Evolutionary conservation across 805 yeast genomes (phyloP).

Genomic region (Diddensiella santjacobensis): DNA sequence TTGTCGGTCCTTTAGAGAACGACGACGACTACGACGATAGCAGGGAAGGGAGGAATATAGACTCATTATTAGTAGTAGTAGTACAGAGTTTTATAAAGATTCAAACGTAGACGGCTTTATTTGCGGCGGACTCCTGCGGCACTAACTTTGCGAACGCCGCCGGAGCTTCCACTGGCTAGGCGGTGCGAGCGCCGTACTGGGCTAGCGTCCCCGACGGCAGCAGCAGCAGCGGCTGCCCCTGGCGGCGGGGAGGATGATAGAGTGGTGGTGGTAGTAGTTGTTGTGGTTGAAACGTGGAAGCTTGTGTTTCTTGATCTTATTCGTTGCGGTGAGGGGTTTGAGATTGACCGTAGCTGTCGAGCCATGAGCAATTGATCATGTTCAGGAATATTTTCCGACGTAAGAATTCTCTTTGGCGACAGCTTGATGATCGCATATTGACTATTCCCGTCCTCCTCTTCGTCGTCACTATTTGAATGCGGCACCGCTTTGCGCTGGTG

Average conservation of each 20-base stretch:
- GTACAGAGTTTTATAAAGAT: too few relatives aligned
- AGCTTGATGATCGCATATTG: neutral
- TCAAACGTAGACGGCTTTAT: too few relatives aligned
- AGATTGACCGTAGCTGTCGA: conserved; percentile 30
- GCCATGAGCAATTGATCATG: conserved; percentile 26
- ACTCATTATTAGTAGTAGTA: too few relatives aligned
- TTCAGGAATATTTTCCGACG: conserved; percentile 21
- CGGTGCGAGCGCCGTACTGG: conserved; percentile 25
- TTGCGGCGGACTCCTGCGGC: neutral
- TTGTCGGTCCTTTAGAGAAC: too few relatives aligned
- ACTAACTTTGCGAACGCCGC: conserved; percentile 20
- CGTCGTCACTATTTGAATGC: conserved; percentile 8
- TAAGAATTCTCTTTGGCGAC: conserved; percentile 21
- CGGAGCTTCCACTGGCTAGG: conserved; percentile 9
- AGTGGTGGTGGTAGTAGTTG: conserved; percentile 24
- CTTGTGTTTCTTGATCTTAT: conserved; percentile 8
- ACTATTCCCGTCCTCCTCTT: conserved; percentile 15
- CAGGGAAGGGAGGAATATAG: too few relatives aligned
- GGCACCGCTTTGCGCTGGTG: neutral
- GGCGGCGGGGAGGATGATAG: conserved; percentile 21
- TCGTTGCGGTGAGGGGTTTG: conserved; percentile 34
- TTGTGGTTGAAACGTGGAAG: conserved; percentile 20
- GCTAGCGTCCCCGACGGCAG: conserved; percentile 4
- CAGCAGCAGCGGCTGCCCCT: conserved; percentile 3
- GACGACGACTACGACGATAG: too few relatives aligned